Evolutionary conservation across 148 eudicot genomes (phyloP).

Genomic region (Fallopia convolvulus): DNA sequence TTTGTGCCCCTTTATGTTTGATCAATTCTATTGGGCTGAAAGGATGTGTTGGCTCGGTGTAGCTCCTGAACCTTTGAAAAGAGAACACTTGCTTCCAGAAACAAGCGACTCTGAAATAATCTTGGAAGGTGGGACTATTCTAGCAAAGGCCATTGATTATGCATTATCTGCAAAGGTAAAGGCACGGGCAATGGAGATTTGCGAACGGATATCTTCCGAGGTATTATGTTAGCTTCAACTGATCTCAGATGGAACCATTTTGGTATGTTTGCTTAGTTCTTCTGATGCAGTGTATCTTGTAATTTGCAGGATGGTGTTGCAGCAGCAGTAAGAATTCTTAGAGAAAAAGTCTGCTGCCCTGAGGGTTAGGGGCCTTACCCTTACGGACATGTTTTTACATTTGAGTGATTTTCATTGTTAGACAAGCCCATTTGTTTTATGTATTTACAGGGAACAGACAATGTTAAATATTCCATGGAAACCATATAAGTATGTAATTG

Average conservation of each 20-base stretch:
- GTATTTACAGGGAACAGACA: background rate
- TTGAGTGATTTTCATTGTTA: background rate
- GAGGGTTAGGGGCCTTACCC: background rate
- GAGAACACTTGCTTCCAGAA: slow-evolving; percentile 51
- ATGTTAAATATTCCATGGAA: background rate
- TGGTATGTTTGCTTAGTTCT: background rate
- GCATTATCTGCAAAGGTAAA: slow-evolving; percentile 52
- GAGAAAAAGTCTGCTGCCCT: slow-evolving; percentile 32
- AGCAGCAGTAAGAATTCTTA: slow-evolving; percentile 47
- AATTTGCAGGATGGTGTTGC: slow-evolving; percentile 44
- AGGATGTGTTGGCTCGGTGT: slow-evolving; percentile 98
- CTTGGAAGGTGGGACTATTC: slow-evolving; percentile 44
- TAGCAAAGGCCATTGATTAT: slow-evolving; percentile 43
- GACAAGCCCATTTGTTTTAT: background rate
- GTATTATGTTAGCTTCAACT: slow-evolving; percentile 15
- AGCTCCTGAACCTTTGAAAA: slow-evolving; percentile 67
- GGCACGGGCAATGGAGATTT: slow-evolving; percentile 46
- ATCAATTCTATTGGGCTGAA: slow-evolving; percentile 98
- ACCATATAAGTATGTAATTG: too few relatives aligned
- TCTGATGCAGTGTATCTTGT: background rate
- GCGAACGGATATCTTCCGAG: slow-evolving; percentile 53
- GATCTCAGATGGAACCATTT: background rate
- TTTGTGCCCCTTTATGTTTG: slow-evolving; percentile 80
- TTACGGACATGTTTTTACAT: background rate
- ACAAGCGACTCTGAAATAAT: slow-evolving; percentile 35